Evolutionary conservation across 768 basidiomycete genomes (phyloP).

Genomic region (Pleurotus cornucopiae): DNA sequence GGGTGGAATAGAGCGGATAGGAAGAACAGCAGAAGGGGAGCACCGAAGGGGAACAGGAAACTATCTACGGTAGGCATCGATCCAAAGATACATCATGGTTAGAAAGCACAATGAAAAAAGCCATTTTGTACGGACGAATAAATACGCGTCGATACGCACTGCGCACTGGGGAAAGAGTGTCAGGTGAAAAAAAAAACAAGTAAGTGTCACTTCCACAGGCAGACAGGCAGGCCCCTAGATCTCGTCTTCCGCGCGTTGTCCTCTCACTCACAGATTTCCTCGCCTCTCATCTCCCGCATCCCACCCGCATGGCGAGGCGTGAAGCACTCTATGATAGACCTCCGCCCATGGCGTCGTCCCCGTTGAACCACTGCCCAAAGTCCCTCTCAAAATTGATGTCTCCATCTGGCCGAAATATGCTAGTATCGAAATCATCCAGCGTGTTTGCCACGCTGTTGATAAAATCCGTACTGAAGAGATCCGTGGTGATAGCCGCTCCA

Average conservation of each 20-base stretch:
- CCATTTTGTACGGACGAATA: background rate
- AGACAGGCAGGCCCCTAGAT: too few species aligned
- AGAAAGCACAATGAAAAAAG: background rate
- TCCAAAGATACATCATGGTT: constrained; percentile 8
- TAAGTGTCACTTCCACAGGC: too few species aligned
- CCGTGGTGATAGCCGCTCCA: background rate
- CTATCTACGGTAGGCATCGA: background rate
- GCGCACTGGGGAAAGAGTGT: background rate
- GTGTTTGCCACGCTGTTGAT: constrained; percentile 37
- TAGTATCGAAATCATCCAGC: constrained; percentile 37
- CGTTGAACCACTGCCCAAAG: constrained; percentile 75
- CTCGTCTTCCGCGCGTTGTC: too few species aligned
- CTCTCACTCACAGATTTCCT: too few species aligned
- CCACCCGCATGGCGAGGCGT: too few species aligned
- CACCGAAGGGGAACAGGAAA: background rate
- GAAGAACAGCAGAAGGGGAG: too few species aligned
- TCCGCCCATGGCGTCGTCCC: constrained; percentile 33
- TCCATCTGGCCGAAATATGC: constrained; percentile 39
- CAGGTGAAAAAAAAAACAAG: too few species aligned
- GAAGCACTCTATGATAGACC: too few species aligned
- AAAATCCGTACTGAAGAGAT: constrained; percentile 35
- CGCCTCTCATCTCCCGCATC: too few species aligned
- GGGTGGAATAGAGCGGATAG: background rate
- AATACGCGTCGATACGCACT: background rate
- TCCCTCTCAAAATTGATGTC: constrained; percentile 68